Base-by-base conservation (phyloP, 805 yeast species). In the Cyberlindnera maritima region DNA sequence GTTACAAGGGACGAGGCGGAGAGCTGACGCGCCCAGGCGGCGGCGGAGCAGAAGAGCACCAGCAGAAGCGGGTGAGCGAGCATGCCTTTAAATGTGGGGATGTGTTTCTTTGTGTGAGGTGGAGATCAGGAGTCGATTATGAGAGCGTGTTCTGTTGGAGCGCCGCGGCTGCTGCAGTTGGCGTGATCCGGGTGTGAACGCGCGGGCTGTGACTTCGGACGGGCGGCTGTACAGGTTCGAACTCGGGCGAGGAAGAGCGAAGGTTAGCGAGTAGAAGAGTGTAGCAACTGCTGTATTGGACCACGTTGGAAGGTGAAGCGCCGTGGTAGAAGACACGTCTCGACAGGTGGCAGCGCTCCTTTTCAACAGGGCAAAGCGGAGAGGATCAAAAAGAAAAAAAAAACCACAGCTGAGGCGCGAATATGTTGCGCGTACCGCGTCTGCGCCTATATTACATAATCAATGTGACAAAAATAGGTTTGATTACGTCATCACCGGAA, bases 1-100 rank as follows among this genome's bases (percentile, higher is more conserved):
- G 95, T 80, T 40, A 90, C 96, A 53, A 91, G 74, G 3, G 97
- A 87, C 14, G 85, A 71, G 9, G 96, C 96, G 18, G 62, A 60
- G 18, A 82, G 63, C 28, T 63, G 57, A 48, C 77, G 71, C 18
- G 39, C 26, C 28, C 39, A 18, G 12, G 48, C 13, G 4, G 39
- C 37, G 6, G 36, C 14, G 34, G 42, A 26, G 17, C 15, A n/a
- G 13, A 29, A 28, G 13, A 37, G 32, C 13, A 36, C 37, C n/a
- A 39, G 8, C 13, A 31, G 28, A 7, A 39, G 15, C 14, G 18
- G 37, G n/a, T 5, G 31, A 13, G 14, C 15, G 11, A 17, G 33
- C 41, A 38, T 38, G n/a, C 5, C 21, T 4, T 17, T 7, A 4
- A 3, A 19, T 32, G 35, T 11, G 11, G 4, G 19, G 6, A 12